Conservation (phyloP, 441 rosid species). For the Isatis lusitanica region DNA sequence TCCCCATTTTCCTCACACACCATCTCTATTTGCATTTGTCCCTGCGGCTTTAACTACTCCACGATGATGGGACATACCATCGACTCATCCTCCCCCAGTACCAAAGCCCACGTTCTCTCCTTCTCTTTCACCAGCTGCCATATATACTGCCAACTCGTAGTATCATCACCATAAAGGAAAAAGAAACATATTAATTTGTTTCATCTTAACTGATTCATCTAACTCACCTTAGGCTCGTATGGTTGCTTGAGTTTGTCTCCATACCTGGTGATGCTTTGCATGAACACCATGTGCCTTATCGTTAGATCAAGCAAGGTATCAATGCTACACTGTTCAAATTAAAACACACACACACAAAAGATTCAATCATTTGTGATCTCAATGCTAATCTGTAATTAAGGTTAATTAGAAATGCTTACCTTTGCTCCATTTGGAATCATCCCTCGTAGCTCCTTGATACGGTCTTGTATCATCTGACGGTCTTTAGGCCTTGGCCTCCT, state of each 20-base stretch:
- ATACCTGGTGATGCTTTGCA: slow-evolving; percentile 76
- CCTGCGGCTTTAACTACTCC: slow-evolving; percentile 69
- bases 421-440: slow-evolving; percentile 83
- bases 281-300: slow-evolving; percentile 81
- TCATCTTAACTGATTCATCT: background rate
- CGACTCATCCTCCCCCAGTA: slow-evolving; percentile 64
- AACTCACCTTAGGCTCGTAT: slow-evolving; percentile 69
- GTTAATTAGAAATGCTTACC: slow-evolving; percentile 39
- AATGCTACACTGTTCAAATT: slow-evolving; percentile 67
- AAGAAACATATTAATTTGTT: background rate
- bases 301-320: slow-evolving; percentile 82
- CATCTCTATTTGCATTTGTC: slow-evolving; percentile 95
- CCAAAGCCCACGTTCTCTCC: slow-evolving; percentile 80
- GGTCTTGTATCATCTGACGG: no score
- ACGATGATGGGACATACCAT: slow-evolving; percentile 78
- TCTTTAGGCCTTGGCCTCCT: slow-evolving; percentile 93
- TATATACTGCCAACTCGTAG: background rate
- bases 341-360: background rate
- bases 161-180: background rate
- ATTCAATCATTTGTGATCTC: slow-evolving; percentile 14
- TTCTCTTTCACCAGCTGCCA: slow-evolving; percentile 52
- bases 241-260: slow-evolving; percentile 74
- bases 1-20: slow-evolving; percentile 67
- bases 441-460: slow-evolving; percentile 79
- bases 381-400: background rate